Base-by-base conservation (phyloP, 495 filamentous ascomycete species). In the Lophiostoma macrostomum region DNA sequence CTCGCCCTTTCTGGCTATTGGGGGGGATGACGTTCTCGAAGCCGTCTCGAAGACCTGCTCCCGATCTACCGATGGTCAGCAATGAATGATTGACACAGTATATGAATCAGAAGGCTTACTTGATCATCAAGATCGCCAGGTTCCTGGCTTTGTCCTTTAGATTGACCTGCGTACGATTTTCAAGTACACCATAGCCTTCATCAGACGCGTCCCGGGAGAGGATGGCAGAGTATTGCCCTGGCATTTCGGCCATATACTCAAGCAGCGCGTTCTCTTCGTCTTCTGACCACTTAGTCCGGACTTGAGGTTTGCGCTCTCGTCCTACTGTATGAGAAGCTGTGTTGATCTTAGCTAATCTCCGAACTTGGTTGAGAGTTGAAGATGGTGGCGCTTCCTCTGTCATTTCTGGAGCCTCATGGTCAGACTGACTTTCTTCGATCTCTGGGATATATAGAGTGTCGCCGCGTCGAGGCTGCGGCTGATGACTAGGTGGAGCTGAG, bases 141-240 rank as follows among this genome's bases (percentile, higher is more conserved):
- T 83, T 74, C 7, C 81, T 72, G 36, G 80, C 84, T 65, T 85
- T 87, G 69, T 87, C 83, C 25, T 83, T 84, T 16, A 86, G 64
- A 19, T 74, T 76, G 37, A 83, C 80, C 56, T 85, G 81, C 58
- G 75, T 72, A n/a, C 81, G 60, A 20, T 45, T 73, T 0, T 63
- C 57, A 5, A 75, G 63, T 27, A 81, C 69, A 0, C 41, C 24
- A 19, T 48, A 23, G 10, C 43, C 43, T 4, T 68, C 65, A 5
- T 69, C 65, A 1, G 69, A 44, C 0, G 53, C 62, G 13, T 55
- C 64, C 0, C 61, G 39, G 28, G 64, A 30, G 50, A 78, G 72
- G 29, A 86, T 78, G 0, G 50, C 25, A 18, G 73, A 67, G 75
- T 81, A 87, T 34, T 73, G 76, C 58, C 73, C 76, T 13, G 75